Percentiles rank a stretch among this genome's conserved stretches.
Evolutionary conservation across 2,329 filamentous ascomycete genomes (phyloP).

Genomic region (Aspergillus unguis): DNA sequence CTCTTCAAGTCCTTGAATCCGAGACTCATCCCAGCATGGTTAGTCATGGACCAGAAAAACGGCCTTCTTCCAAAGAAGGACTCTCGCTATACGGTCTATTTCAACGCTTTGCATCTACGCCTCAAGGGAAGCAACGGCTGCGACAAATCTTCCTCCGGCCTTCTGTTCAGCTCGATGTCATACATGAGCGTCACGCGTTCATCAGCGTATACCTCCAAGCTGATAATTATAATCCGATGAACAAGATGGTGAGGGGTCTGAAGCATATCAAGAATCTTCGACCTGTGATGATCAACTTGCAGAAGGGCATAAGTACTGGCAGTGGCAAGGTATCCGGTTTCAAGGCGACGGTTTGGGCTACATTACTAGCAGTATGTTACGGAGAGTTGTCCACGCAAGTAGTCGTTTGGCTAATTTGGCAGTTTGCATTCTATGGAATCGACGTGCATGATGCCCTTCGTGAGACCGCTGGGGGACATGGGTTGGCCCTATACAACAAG

Average conservation of each 20-base stretch:
- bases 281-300: conserved; percentile 64
- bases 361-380: conserved; percentile 53
- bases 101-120: conserved; percentile 67
- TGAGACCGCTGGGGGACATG: conserved; percentile 55
- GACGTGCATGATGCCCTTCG: conserved; percentile 64
- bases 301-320: conserved; percentile 67
- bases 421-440: conserved; percentile 69
- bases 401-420: neutral
- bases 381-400: too few relatives aligned
- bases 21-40: conserved; percentile 81
- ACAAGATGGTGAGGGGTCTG: conserved; percentile 59
- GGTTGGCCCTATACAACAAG: conserved; percentile 53
- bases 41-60: conserved; percentile 64
- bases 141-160: conserved; percentile 81
- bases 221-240: conserved; percentile 60
- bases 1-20: conserved; percentile 78
- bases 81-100: conserved; percentile 84
- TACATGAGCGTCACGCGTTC: conserved; percentile 68
- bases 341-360: conserved; percentile 68
- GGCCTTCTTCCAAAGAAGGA: conserved; percentile 69
- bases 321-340: conserved; percentile 54
- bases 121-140: conserved; percentile 71
- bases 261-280: conserved; percentile 74
- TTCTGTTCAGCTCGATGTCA: conserved; percentile 63
- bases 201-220: conserved; percentile 64